Conservation (phyloP, 441 rosid genomes). For the Bocquillonia castaneifolia region DNA sequence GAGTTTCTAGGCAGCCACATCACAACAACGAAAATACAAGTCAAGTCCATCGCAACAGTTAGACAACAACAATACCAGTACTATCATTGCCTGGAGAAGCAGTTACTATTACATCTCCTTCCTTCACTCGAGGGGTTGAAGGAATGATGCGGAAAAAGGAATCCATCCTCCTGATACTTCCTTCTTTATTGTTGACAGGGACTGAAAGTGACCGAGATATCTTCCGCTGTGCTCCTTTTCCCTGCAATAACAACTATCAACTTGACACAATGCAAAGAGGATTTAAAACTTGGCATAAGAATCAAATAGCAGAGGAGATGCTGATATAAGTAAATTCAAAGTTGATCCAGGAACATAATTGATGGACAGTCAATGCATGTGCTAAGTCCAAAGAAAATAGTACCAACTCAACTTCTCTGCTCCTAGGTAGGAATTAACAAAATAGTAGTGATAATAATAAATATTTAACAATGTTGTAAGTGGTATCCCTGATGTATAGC, state of each 20-base stretch:
- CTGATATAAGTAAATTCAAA: slow-evolving; percentile 2
- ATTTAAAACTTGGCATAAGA: neutral
- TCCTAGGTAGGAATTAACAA: slow-evolving; percentile 5
- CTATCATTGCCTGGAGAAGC: slow-evolving; percentile 40
- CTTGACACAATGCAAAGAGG: neutral
- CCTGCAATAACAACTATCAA: slow-evolving; percentile 41
- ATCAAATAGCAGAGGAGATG: neutral
- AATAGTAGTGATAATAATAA: too few species aligned
- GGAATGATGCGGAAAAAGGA: slow-evolving; percentile 78
- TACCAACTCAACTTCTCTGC: slow-evolving; percentile 7
- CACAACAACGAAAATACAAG: neutral
- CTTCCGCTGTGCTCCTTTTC: slow-evolving; percentile 39
- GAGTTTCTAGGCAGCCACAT: neutral
- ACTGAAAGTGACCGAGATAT: slow-evolving; percentile 81
- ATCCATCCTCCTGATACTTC: slow-evolving; percentile 61
- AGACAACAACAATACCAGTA: slow-evolving; percentile 39
- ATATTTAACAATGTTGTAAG: slow-evolving; percentile 5
- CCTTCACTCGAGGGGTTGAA: slow-evolving; percentile 68
- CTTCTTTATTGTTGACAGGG: slow-evolving; percentile 60
- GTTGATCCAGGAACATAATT: neutral
- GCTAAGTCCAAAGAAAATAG: neutral
- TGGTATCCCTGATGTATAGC: neutral
- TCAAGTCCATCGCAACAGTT: neutral
- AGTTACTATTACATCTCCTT: slow-evolving; percentile 43
- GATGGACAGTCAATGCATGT: slow-evolving; percentile 6